These are phyloP conservation scores for Suhomyces panamericanus DNA, from an alignment of 1,139 yeast genomes.

Conservation along the genomic window DNA sequence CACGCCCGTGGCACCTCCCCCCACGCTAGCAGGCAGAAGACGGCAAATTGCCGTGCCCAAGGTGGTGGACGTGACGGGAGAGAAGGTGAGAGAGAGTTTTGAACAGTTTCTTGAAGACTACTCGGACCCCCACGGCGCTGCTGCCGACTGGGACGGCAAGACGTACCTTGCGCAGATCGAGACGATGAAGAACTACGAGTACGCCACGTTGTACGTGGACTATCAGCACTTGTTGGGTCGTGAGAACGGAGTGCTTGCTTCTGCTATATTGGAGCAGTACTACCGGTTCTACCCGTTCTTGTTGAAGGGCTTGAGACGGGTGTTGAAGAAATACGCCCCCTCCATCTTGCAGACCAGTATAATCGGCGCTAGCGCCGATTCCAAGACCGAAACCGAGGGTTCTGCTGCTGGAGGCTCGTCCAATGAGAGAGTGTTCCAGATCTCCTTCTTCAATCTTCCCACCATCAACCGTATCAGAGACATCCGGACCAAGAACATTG, in stretches of 20 bases:
- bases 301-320: conserved; percentile 68
- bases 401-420: conserved; percentile 34
- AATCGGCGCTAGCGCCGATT: conserved; percentile 25
- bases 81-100: conserved; percentile 87
- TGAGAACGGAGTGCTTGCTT: conserved; percentile 86
- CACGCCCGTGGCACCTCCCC: conserved; percentile 20
- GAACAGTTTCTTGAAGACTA: conserved; percentile 75
- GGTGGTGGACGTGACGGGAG: conserved; percentile 90
- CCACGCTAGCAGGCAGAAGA: conserved; percentile 40
- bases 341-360: conserved; percentile 55
- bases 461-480: conserved; percentile 84
- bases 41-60: conserved; percentile 72
- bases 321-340: conserved; percentile 78
- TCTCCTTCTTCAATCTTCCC: conserved; percentile 87
- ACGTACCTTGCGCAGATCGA: conserved; percentile 79
- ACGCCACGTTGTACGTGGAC: conserved; percentile 80
- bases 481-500: conserved; percentile 84
- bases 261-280: conserved; percentile 87
- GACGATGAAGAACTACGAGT: conserved; percentile 74
- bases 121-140: conserved; percentile 32
- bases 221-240: conserved; percentile 73
- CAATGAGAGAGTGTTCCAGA: conserved; percentile 78
- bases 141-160: conserved; percentile 50
- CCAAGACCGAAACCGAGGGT: conserved; percentile 21
- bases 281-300: conserved; percentile 89